A percentile compares a stretch with the other conserved stretches of the same genome.
phyloP scores from a whole-genome alignment of 345 rosid genomes.

The Euphorbia tirucalli region DNA sequence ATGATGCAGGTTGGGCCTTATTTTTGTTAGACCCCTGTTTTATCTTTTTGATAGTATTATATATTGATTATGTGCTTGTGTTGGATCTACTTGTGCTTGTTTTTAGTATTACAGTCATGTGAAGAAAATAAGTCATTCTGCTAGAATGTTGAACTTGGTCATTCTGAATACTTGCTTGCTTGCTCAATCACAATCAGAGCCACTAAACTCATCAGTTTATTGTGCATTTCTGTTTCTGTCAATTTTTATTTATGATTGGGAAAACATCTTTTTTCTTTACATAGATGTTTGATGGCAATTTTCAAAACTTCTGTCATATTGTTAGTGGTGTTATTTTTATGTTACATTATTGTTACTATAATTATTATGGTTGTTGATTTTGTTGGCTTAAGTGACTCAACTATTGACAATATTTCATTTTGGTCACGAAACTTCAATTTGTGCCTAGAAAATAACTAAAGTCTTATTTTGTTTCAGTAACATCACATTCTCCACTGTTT shows the following conservation, averaged over 20 bases:
- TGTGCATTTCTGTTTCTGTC: background rate
- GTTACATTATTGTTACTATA: background rate
- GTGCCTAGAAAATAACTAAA: too few relatives aligned
- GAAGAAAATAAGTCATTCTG: background rate
- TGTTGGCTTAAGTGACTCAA: too few relatives aligned
- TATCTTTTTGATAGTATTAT: background rate
- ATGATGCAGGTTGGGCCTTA: slow-evolving; percentile 59
- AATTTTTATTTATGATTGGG: background rate
- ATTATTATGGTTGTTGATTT: too few relatives aligned
- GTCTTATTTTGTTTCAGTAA: too few relatives aligned
- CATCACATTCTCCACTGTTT: too few relatives aligned
- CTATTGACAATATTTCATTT: too few relatives aligned
- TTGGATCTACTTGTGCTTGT: background rate
- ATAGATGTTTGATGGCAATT: background rate
- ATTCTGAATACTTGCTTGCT: background rate
- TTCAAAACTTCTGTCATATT: background rate
- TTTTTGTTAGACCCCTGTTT: background rate
- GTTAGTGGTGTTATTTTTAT: background rate
- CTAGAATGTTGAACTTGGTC: background rate
- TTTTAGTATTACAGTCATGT: background rate
- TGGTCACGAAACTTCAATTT: too few relatives aligned
- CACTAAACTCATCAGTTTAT: background rate
- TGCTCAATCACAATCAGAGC: background rate
- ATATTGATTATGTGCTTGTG: background rate
- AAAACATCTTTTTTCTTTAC: background rate